Evolutionary conservation across 73 alveolate species (phyloP), one percentile per base, ranked within the genome.

Genomic region (Symbiodinium pilosum): DNA sequence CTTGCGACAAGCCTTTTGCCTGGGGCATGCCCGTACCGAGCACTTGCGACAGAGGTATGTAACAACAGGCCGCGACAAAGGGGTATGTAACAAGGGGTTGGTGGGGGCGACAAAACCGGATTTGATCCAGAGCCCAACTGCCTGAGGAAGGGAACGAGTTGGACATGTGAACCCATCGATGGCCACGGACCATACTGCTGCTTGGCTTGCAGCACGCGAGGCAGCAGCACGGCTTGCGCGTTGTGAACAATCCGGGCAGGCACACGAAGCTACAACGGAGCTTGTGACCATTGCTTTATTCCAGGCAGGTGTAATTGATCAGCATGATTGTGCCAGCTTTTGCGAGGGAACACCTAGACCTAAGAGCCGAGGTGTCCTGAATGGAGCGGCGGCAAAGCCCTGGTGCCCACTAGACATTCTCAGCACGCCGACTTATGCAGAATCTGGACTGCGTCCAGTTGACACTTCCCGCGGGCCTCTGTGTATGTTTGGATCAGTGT

Each of bases 231-330:
- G 59, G 59, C 59, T 47, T 6, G 59, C 14, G 59, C 14, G 14
- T 14, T 47, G 59, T 14, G 59, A 47, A 47, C 59, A n/a, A 5
- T 40, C 24, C 68, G 14, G 26, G 28, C 47, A 89, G 95, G 95
- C 71, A 89, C 95, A 2, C 95, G 95, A 34, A 40, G 75, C 73
- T 89, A 26, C 87, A 89, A 89, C n/a, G 95, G 95, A n/a, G 95
- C 87, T 47, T 89, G 95, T 26, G 95, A 89, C 54, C 95, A 77
- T 9, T 89, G 95, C 95, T 42, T 26, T 28, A 89, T 81, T 39
- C 88, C 88, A 81, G 88, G 88, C 88, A 18, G 12, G 85, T 4
- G 39, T 68, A 34, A 30, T 2, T 1, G 14, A n/a, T n/a, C n/a
- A n/a, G n/a, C n/a, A n/a, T n/a, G n/a, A n/a, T 16, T 21, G 21